Evolutionary conservation across 176 grass and related monocot genomes (phyloP).

Genomic region (Typha latifolia): DNA sequence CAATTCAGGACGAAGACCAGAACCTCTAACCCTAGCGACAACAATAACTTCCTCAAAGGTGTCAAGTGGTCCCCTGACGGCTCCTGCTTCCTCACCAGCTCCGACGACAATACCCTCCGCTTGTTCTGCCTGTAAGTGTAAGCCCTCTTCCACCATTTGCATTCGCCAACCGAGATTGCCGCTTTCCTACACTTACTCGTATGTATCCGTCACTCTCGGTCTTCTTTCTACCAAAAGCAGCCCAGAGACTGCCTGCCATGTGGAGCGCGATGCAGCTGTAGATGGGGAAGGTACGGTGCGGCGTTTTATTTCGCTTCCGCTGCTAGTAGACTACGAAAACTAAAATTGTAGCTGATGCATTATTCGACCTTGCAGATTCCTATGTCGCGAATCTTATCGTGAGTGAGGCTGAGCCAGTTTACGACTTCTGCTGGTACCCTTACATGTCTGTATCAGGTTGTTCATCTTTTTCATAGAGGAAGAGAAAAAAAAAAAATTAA

Average conservation of each 20-base stretch:
- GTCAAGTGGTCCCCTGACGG: constrained; percentile 96
- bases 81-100: constrained; percentile 88
- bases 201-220: background rate
- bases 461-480: background rate
- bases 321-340: background rate
- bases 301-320: background rate
- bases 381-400: constrained; percentile 54
- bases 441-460: constrained; percentile 73
- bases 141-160: background rate
- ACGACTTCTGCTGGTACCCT: constrained; percentile 97
- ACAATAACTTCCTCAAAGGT: constrained; percentile 82
- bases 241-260: constrained; percentile 46
- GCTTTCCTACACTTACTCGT: background rate
- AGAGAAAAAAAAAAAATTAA: background rate
- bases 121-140: constrained; percentile 57
- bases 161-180: background rate
- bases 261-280: constrained; percentile 22
- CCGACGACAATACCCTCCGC: constrained; percentile 88
- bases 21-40: constrained; percentile 3
- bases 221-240: constrained; percentile 25
- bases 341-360: too few species aligned
- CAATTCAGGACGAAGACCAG: constrained; percentile 31
- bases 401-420: constrained; percentile 73
- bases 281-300: constrained; percentile 36
- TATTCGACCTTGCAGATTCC: constrained; percentile 42